phyloP scores from a whole-genome alignment of 768 basidiomycete species.

The Favolaschia claudopus region DNA sequence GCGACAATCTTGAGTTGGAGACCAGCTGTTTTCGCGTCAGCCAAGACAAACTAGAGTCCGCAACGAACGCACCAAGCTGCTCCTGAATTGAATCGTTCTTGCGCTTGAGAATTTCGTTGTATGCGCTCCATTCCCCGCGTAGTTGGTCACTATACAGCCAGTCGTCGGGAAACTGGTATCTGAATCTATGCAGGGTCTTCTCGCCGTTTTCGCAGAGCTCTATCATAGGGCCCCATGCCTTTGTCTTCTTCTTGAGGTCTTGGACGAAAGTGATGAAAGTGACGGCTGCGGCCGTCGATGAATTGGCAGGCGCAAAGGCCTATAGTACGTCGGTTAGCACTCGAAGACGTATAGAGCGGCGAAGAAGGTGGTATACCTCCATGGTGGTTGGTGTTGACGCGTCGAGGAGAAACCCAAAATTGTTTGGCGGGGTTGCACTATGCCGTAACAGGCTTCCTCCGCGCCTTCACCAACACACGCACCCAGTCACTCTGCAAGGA shows the following conservation, averaged over 20 bases:
- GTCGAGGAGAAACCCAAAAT: constrained; percentile 33
- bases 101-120: constrained; percentile 95
- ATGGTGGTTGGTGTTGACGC: constrained; percentile 49
- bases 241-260: constrained; percentile 96
- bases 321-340: constrained; percentile 33
- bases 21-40: constrained; percentile 64
- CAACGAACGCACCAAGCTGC: constrained; percentile 80
- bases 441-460: constrained; percentile 13
- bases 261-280: constrained; percentile 99
- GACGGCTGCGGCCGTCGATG: constrained; percentile 97
- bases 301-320: constrained; percentile 80
- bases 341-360: not conserved
- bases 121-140: constrained; percentile 97
- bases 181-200: constrained; percentile 95
- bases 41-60: not conserved
- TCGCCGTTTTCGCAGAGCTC: constrained; percentile 94
- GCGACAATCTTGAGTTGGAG: constrained; percentile 99
- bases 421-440: constrained; percentile 6
- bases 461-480: constrained; percentile 11
- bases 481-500: too few species aligned
- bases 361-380: constrained; percentile 46
- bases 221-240: constrained; percentile 96
- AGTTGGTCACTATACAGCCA: constrained; percentile 99
- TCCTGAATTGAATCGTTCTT: constrained; percentile 99
- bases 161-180: constrained; percentile 96